phyloP scores from a whole-genome alignment of 31 red algal genomes.

The Pterothamnion heteromorphum region DNA sequence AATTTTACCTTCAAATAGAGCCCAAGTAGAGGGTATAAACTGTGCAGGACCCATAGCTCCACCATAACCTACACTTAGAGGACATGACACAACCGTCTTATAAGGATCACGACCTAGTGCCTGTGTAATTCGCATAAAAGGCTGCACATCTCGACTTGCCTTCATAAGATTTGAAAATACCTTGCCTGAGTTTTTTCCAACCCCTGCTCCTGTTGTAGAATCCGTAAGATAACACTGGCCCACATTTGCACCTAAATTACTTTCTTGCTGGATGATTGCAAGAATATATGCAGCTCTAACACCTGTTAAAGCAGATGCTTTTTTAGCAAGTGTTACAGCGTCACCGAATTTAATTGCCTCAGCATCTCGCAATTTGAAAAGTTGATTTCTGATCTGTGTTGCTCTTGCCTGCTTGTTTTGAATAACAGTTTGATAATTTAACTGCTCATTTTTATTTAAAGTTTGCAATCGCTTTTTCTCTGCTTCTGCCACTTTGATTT shows the following conservation, averaged over 20 bases:
- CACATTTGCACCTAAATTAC: background rate
- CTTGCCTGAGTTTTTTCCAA: background rate
- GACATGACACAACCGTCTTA: background rate
- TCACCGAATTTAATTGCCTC: background rate
- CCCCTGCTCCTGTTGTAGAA: background rate
- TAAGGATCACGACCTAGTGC: background rate
- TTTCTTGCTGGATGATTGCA: background rate
- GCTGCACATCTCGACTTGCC: too few relatives aligned
- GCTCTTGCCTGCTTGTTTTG: background rate
- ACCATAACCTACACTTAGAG: background rate
- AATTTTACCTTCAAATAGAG: background rate
- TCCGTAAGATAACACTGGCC: background rate
- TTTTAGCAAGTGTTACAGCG: background rate
- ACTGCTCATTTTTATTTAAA: background rate
- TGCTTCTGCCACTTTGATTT: background rate
- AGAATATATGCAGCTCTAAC: background rate
- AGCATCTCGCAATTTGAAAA: background rate
- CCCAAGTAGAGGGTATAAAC: background rate
- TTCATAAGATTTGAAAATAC: background rate
- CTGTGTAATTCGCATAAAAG: background rate
- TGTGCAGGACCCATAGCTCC: background rate
- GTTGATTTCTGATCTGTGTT: background rate
- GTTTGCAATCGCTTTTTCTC: background rate
- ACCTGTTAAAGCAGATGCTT: background rate
- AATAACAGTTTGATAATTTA: background rate